phyloP scores from a whole-genome alignment of 2,329 filamentous ascomycete species.

The Stachybotrys chartarum region DNA sequence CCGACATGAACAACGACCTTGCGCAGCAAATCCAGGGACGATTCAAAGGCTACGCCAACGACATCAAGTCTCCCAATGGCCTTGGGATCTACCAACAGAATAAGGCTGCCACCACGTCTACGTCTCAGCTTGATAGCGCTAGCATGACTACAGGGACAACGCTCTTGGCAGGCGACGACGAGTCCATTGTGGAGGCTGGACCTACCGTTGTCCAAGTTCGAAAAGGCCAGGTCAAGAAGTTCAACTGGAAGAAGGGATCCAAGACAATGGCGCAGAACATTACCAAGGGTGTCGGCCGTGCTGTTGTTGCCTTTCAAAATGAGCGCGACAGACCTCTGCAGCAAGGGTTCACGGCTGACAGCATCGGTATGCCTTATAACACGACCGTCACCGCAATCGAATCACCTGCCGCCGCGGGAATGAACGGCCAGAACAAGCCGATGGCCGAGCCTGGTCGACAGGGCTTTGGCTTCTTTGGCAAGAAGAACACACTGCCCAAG shows the following conservation, averaged over 20 bases:
- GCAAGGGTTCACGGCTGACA: slow-evolving; percentile 51
- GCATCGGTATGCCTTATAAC: slow-evolving; percentile 63
- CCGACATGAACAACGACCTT: slow-evolving; percentile 91
- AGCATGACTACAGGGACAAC: slow-evolving; percentile 53
- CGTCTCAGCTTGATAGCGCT: slow-evolving; percentile 42
- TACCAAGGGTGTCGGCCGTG: slow-evolving; percentile 87
- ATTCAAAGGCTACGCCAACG: slow-evolving; percentile 70
- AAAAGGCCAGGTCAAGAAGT: slow-evolving; percentile 91
- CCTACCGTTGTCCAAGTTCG: slow-evolving; percentile 95
- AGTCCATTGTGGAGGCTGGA: slow-evolving; percentile 59
- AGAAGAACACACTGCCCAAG: slow-evolving; percentile 45
- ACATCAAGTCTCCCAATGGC: slow-evolving; percentile 42
- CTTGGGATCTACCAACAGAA: slow-evolving; percentile 50
- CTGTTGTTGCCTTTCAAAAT: slow-evolving; percentile 67
- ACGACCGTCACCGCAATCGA: slow-evolving; percentile 54
- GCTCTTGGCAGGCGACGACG: slow-evolving; percentile 56
- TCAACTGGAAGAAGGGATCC: slow-evolving; percentile 97
- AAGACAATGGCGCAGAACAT: slow-evolving; percentile 93
- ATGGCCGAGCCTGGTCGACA: slow-evolving; percentile 36
- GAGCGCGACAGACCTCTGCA: slow-evolving; percentile 49
- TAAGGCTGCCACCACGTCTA: slow-evolving; percentile 43
- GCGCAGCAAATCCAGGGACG: slow-evolving; percentile 90
- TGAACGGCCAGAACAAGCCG: slow-evolving; percentile 9
- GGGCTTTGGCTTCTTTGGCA: slow-evolving; percentile 67
- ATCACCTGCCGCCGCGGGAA: slow-evolving; percentile 24